Percentiles rank a stretch among this genome's conserved stretches.
Evolutionary conservation across 1,284 basidiomycete genomes (phyloP).

Genomic region (Tylopilus sp.): DNA sequence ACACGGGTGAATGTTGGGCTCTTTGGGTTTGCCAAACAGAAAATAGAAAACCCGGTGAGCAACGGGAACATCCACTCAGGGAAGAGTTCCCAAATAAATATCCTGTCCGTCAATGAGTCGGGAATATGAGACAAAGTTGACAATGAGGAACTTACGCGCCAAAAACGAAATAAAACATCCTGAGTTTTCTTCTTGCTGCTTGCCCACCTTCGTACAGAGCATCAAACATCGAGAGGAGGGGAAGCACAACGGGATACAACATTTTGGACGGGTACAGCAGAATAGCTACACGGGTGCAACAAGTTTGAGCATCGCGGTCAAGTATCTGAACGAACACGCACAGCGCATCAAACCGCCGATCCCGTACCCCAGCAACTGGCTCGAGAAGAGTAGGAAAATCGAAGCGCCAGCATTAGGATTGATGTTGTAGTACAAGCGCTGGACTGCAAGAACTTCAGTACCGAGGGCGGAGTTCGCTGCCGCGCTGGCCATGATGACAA

Average conservation of each 20-base stretch:
- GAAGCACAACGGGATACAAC: slow-evolving; percentile 53
- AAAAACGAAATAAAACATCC: slow-evolving; percentile 52
- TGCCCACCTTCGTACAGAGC: slow-evolving; percentile 42
- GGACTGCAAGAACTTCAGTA: slow-evolving; percentile 63
- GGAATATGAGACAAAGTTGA: slow-evolving; percentile 18
- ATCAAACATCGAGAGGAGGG: slow-evolving; percentile 56
- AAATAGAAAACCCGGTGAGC: slow-evolving; percentile 49
- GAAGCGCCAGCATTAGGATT: slow-evolving; percentile 52
- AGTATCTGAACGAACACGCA: neutral
- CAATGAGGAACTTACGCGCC: slow-evolving; percentile 29
- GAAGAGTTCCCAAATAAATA: slow-evolving; percentile 49
- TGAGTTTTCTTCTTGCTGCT: slow-evolving; percentile 37
- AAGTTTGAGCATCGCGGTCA: neutral
- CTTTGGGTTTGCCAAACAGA: slow-evolving; percentile 55
- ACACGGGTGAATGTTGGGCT: slow-evolving; percentile 49
- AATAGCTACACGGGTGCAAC: slow-evolving; percentile 31
- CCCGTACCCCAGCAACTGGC: slow-evolving; percentile 56
- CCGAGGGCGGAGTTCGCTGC: slow-evolving; percentile 62
- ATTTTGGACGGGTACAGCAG: slow-evolving; percentile 66
- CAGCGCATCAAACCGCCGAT: slow-evolving; percentile 52
- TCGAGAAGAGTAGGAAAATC: slow-evolving; percentile 56
- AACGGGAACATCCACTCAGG: slow-evolving; percentile 50
- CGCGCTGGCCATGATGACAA: slow-evolving; percentile 65
- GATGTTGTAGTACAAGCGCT: slow-evolving; percentile 53
- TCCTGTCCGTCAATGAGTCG: slow-evolving; percentile 24